These are phyloP conservation scores for Tricholoma matsutake DNA, from an alignment of 768 basidiomycete species.

Conservation along the genomic window DNA sequence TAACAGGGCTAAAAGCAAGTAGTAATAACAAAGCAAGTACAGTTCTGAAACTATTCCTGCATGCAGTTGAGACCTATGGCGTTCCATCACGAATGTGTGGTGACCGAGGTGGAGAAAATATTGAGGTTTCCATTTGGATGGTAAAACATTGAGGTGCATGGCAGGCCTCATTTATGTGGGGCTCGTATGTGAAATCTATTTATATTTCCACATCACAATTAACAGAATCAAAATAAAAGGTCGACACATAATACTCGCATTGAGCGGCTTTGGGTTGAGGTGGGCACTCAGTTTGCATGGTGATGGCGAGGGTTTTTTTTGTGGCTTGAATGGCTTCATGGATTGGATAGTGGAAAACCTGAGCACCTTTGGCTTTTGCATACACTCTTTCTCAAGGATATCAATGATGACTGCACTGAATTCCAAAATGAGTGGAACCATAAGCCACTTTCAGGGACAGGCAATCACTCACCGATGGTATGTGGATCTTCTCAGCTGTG, in stretches of 20 bases:
- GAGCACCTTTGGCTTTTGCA: conserved; percentile 45
- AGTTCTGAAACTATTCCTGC: conserved; percentile 23
- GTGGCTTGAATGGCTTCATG: conserved; percentile 31
- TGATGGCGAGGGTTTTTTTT: conserved; percentile 42
- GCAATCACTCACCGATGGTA: too few relatives aligned
- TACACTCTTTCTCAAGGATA: conserved; percentile 31
- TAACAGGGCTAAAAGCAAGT: conserved; percentile 23
- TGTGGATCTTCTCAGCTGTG: too few relatives aligned
- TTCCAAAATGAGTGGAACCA: too few relatives aligned
- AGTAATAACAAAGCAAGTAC: conserved; percentile 27
- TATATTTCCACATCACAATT: neutral
- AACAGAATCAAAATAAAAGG: conserved; percentile 5
- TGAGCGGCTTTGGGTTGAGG: conserved; percentile 44
- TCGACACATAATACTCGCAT: conserved; percentile 42
- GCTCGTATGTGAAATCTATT: conserved; percentile 16
- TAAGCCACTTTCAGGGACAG: too few relatives aligned
- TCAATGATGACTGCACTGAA: too few relatives aligned
- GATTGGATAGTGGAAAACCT: conserved; percentile 25
- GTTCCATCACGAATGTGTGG: conserved; percentile 30
- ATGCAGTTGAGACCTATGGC: conserved; percentile 19
- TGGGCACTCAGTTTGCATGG: conserved; percentile 36
- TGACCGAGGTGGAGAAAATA: conserved; percentile 36
- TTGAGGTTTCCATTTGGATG: conserved; percentile 31
- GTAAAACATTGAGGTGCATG: conserved; percentile 28
- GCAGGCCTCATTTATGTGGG: conserved; percentile 32